Evolutionary conservation across 2,329 filamentous ascomycete species (phyloP), one percentile per base, ranked within the genome.

Genomic region (Penicillium hordei): DNA sequence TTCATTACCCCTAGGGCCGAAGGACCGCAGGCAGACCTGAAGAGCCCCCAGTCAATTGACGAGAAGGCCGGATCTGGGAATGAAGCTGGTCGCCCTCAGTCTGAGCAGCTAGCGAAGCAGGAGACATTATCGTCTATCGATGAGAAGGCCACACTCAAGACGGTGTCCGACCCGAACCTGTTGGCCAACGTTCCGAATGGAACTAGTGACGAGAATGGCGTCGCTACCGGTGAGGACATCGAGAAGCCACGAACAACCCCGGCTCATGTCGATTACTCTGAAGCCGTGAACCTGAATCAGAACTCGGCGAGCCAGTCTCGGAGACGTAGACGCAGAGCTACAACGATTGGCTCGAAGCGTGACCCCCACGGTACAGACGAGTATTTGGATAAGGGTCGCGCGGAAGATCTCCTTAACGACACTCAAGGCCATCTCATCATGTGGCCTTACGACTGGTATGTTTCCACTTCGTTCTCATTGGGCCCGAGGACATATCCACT

Each of bases 371-470:
- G 83, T 15, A 78, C 82, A 1, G 93, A 96, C 60, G 91, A 96
- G 51, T 79, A 97, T 64, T 81, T 97, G 52, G 82, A 84, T 29
- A 85, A 85, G 54, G 82, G 83, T 6, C 90, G 95, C 64, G 90
- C 92, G 1, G 93, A 96, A 72, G 89, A 90, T 66, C 76, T 97
- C 65, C 79, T 97, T 64, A 84, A 86, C 62, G 78, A 94, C 78
- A 84, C 94, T 27, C 93, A 97, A 74, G 94, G 94, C 1, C 87
- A 93, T 72, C 75, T 99, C 52, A 93, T 99, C 27, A 80, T 91
- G 62, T 99, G 95, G 81, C 94, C 94, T 6, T 96, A 97, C 75
- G 91, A 99, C 69, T 99, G 95, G 85, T 84, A 73, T 65, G 79
- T 57, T 40, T 25, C 36, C 4, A 27, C 17, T 50, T 23, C 29